These are phyloP conservation scores for Dothistroma pini DNA, from an alignment of 2,329 filamentous ascomycete genomes.

Conservation along the genomic window DNA sequence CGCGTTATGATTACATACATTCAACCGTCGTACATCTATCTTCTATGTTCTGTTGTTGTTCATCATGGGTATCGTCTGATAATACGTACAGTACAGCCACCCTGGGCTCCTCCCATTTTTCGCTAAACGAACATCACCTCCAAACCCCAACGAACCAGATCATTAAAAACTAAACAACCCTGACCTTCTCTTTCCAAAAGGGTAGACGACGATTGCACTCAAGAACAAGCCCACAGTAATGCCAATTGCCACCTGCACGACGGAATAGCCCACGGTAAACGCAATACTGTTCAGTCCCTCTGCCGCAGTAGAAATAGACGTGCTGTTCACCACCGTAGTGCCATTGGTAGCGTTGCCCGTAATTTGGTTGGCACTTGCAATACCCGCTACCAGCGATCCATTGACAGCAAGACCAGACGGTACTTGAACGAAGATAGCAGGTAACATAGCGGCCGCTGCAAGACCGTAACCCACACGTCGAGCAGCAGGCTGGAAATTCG, in stretches of 20 bases:
- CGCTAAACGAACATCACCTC: neutral
- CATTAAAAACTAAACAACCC: constrained; percentile 41
- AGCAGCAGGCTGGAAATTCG: constrained; percentile 30
- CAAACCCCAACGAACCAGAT: neutral
- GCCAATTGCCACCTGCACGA: constrained; percentile 51
- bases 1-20: neutral
- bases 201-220: constrained; percentile 48
- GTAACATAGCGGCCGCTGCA: constrained; percentile 79
- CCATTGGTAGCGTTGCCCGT: constrained; percentile 42
- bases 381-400: constrained; percentile 54
- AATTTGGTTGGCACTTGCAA: constrained; percentile 56
- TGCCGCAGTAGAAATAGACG: constrained; percentile 27
- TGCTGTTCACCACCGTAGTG: constrained; percentile 42
- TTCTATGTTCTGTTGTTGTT: neutral
- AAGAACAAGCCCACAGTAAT: constrained; percentile 51
- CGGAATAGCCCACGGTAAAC: constrained; percentile 46
- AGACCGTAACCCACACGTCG: constrained; percentile 65
- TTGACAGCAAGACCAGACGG: constrained; percentile 58
- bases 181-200: constrained; percentile 47
- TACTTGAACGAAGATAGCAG: constrained; percentile 74
- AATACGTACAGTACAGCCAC: neutral
- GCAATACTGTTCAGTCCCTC: constrained; percentile 42
- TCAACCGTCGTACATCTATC: neutral
- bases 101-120: neutral
- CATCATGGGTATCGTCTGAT: neutral